Conservation (phyloP, 2,329 filamentous ascomycete species). For the Dryadomyces quercus-mongolicae region DNA sequence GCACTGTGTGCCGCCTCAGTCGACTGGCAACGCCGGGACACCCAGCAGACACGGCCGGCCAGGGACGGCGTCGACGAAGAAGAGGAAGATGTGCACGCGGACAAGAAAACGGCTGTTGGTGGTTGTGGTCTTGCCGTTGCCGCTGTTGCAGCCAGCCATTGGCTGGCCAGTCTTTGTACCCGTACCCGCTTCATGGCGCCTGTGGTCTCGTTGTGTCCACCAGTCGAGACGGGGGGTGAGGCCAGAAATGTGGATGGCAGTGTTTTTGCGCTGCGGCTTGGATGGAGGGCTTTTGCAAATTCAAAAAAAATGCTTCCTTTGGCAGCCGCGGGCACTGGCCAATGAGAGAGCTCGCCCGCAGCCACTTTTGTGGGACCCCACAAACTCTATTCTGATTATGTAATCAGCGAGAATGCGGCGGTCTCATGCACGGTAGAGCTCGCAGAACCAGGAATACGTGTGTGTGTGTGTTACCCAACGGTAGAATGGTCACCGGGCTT, state of each 20-base stretch:
- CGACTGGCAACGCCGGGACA: constrained; percentile 4
- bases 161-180: constrained; percentile 45
- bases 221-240: not conserved
- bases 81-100: not conserved
- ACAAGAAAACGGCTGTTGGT: not conserved
- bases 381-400: too few species aligned
- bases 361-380: too few species aligned
- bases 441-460: too few species aligned
- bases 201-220: not conserved
- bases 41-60: not conserved
- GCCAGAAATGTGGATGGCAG: not conserved
- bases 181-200: constrained; percentile 48
- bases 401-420: too few species aligned
- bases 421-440: too few species aligned
- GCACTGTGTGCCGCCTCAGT: not conserved
- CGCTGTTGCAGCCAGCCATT: constrained; percentile 35
- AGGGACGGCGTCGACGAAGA: too few species aligned
- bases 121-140: constrained; percentile 1
- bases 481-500: too few species aligned
- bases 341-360: not conserved
- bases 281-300: not conserved
- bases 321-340: not conserved
- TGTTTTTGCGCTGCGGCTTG: too few species aligned
- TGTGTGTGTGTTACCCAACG: too few species aligned
- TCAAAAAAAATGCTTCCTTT: not conserved